phyloP scores from a whole-genome alignment of 2,329 filamentous ascomycete genomes.

The Pseudocercospora macadamiae region DNA sequence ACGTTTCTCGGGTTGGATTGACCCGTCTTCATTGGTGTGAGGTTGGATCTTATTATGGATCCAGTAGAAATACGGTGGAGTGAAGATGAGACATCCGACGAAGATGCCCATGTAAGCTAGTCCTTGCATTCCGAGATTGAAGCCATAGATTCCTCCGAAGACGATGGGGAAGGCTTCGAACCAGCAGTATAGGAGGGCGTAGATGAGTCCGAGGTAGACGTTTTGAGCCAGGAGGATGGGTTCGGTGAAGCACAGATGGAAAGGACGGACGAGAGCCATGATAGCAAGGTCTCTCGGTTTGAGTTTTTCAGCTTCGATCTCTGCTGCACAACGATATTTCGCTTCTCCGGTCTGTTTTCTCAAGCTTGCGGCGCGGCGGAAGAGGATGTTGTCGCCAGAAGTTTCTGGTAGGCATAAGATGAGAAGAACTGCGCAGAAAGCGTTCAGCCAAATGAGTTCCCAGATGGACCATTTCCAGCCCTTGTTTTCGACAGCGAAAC shows the following conservation, averaged over 20 bases:
- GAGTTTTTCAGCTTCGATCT: conserved; percentile 40
- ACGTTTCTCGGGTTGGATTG: conserved; percentile 42
- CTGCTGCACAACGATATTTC: conserved; percentile 41
- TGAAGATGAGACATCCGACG: conserved; percentile 37
- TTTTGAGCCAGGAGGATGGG: conserved; percentile 44
- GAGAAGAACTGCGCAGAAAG: conserved; percentile 39
- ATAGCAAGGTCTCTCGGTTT: conserved; percentile 40
- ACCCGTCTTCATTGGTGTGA: conserved; percentile 42
- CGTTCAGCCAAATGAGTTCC: conserved; percentile 32
- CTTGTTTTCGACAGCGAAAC: conserved; percentile 7
- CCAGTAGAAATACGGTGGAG: conserved; percentile 43
- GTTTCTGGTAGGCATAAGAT: conserved; percentile 42
- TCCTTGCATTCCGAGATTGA: conserved; percentile 41
- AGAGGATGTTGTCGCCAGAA: conserved; percentile 42
- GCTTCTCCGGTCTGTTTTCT: conserved; percentile 41
- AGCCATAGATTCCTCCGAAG: conserved; percentile 43
- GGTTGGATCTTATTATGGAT: conserved; percentile 41
- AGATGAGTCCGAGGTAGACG: conserved; percentile 45
- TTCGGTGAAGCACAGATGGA: conserved; percentile 43
- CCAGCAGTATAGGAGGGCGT: conserved; percentile 47
- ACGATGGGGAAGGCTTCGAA: conserved; percentile 48
- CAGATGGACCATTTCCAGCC: conserved; percentile 14
- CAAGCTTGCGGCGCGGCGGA: conserved; percentile 41
- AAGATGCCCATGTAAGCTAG: conserved; percentile 44
- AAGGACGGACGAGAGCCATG: conserved; percentile 46